Evolutionary conservation across 2,329 filamentous ascomycete genomes (phyloP), one percentile per base, ranked within the genome.

Genomic region (Aciculosporium take): DNA sequence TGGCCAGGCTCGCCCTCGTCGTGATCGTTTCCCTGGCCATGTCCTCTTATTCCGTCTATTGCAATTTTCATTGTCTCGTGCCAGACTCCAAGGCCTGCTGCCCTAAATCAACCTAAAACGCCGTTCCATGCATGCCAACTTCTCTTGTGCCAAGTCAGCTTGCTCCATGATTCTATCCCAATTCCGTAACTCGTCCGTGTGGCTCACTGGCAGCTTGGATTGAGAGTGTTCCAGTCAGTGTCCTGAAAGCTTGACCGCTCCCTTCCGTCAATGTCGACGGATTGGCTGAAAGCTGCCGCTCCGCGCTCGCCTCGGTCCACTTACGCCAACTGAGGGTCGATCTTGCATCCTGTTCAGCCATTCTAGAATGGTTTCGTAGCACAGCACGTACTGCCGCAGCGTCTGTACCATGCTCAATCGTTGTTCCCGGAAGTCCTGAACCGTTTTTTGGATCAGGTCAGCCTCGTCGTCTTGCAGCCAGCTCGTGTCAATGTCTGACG

Each of bases 381-480:
- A 98, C 27, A 98, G 75, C 38, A 95, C 89, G 63, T 83, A 96
- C 59, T 98, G 91, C 46, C 85, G 72, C 44, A 96, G 65, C 53
- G 83, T 95, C 62, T 96, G 91, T 33, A 98, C 89, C 88, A 96
- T 98, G 61, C 87, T 95, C 17, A 95, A 64, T 49, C 91, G 70
- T 64, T 98, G 91, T 37, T 73, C 68, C 43, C 91, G 72, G 60
- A 98, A 94, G 52, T 95, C 87, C 51, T 91, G 83, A 1, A 98
- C 89, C 0, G 88, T 91, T 56, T 78, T 79, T 47, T 84, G 79
- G 37, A 98, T 79, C 45, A 96, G 61, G 57, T 98, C 91, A 2
- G 84, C 56, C 21, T 75, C 71, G 36, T 84, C 76, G 46, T 81
- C 71, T 12, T 69, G 62, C n/a, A 88, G 57, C 83, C 84, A 94